Evolutionary conservation across 2,329 filamentous ascomycete species (phyloP).

Genomic region (Eurotiales sp.): DNA sequence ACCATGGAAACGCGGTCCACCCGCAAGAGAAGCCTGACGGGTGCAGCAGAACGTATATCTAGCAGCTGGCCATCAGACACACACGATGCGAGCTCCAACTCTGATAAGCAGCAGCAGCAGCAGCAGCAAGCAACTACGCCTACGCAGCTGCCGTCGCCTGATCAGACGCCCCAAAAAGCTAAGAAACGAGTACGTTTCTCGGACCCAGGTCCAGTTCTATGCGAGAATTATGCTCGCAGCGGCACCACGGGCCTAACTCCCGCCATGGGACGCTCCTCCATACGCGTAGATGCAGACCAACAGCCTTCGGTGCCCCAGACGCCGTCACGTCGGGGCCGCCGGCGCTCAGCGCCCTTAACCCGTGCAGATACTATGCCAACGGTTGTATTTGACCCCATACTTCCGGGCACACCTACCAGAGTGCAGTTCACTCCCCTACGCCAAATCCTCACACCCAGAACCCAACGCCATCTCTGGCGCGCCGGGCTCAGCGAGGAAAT

Average conservation of each 20-base stretch:
- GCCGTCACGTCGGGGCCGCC: constrained; percentile 26
- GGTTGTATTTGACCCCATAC: constrained; percentile 21
- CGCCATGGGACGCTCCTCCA: constrained; percentile 35
- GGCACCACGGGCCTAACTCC: constrained; percentile 45
- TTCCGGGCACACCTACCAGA: constrained; percentile 22
- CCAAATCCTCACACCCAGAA: constrained; percentile 41
- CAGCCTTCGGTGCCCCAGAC: constrained; percentile 23
- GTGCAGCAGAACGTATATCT: background rate
- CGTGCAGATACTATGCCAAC: constrained; percentile 20
- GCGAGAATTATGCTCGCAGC: constrained; percentile 13
- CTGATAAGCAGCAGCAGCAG: background rate
- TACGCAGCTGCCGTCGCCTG: background rate
- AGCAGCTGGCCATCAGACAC: background rate
- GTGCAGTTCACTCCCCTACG: constrained; percentile 45
- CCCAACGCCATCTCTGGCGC: constrained; percentile 41
- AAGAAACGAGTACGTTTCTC: constrained; percentile 46
- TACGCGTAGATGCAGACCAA: constrained; percentile 13
- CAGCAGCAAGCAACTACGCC: background rate
- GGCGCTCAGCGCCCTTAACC: constrained; percentile 33
- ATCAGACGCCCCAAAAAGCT: constrained; percentile 28
- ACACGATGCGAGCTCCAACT: background rate
- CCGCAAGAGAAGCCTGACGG: background rate
- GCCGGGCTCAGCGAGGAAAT: constrained; percentile 46
- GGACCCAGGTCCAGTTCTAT: constrained; percentile 33
- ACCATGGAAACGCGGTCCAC: too few species aligned